Base-by-base conservation (phyloP, 768 basidiomycete species). In the Tylopilus subfusipes region DNA sequence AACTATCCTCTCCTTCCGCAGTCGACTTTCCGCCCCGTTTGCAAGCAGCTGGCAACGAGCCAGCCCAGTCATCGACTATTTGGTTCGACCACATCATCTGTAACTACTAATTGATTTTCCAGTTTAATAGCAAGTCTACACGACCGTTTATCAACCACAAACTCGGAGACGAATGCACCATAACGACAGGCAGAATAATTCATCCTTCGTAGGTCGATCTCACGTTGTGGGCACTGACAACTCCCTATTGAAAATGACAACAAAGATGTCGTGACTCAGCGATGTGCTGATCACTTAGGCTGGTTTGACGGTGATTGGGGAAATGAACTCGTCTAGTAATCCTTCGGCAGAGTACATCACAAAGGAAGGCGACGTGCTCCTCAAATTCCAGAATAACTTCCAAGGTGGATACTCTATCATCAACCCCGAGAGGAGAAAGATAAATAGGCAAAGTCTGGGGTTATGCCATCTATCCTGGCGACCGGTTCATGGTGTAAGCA, bases 71-170 rank as follows among this genome's bases (percentile, higher is more conserved):
- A 3, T 77, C 79, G 1, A 82, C 84, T 5, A 82, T 81, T 2
- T 86, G 81, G 78, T 75, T 84, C 11, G 84, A 85, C 56, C 71
- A 82, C 8, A 19, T 48, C 22, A 11, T 46, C 27, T 19, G 29
- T 12, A 11, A 9, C 9, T 11, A 22, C 31, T 55, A 22, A 54
- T 34, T 16, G 13, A 16, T 46, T 24, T 22, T 19, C 8, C 16
- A 9, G 51, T 31, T 6, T 40, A 82, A 81, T 85, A 81, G 85
- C 84, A 12, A 83, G 78, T 36, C 65, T 86, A 12, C 85, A 86
- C 55, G 85, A 87, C 64, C 84, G 85, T 60, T 86, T 33, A 81
- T 87, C 63, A 84, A 84, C 64, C 83, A 75, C 68, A 82, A 81
- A 67, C 79, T 75, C n/a, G 10, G 55, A 24, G 13, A 42, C 21